Percentiles rank a stretch among this genome's conserved stretches.
Evolutionary conservation across 1,284 basidiomycete species (phyloP).

Genomic region (Athelia sp.): DNA sequence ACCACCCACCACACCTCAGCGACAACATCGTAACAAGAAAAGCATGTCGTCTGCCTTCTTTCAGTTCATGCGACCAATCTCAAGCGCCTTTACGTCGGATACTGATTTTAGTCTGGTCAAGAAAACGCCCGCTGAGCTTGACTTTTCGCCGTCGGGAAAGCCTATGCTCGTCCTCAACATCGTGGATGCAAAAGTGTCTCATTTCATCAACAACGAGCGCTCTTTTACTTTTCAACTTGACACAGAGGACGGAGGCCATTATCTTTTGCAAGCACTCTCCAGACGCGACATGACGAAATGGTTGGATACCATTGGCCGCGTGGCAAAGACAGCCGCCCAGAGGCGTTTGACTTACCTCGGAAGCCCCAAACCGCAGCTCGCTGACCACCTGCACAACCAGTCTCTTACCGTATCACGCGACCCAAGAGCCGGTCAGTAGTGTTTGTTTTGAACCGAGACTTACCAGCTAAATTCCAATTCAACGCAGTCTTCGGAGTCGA

Average conservation of each 20-base stretch:
- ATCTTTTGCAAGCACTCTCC: slow-evolving; percentile 67
- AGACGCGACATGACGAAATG: slow-evolving; percentile 68
- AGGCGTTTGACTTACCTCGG: slow-evolving; percentile 79
- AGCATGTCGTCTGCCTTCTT: slow-evolving; percentile 77
- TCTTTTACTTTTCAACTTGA: slow-evolving; percentile 78
- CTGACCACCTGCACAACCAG: slow-evolving; percentile 63
- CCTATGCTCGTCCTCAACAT: slow-evolving; percentile 70
- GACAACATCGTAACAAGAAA: slow-evolving; percentile 74
- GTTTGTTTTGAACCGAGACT: not conserved
- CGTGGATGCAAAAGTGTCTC: slow-evolving; percentile 61
- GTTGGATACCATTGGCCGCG: slow-evolving; percentile 66
- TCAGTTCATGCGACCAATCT: slow-evolving; percentile 81
- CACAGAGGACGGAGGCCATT: slow-evolving; percentile 81
- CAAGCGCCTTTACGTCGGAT: slow-evolving; percentile 72
- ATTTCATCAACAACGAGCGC: slow-evolving; percentile 72
- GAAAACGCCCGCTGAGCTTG: slow-evolving; percentile 65
- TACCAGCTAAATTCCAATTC: slow-evolving; percentile 2
- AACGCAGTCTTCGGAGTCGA: slow-evolving; percentile 72
- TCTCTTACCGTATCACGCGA: slow-evolving; percentile 38
- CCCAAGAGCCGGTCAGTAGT: slow-evolving; percentile 56
- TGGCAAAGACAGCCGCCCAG: slow-evolving; percentile 68
- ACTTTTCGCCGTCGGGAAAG: slow-evolving; percentile 65
- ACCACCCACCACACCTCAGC: slow-evolving; percentile 32
- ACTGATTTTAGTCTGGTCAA: slow-evolving; percentile 37
- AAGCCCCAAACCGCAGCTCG: slow-evolving; percentile 60